Evolutionary conservation across 805 yeast genomes (phyloP), one percentile per base, ranked within the genome.

Genomic region (Sungouiozyma ichnusensis): DNA sequence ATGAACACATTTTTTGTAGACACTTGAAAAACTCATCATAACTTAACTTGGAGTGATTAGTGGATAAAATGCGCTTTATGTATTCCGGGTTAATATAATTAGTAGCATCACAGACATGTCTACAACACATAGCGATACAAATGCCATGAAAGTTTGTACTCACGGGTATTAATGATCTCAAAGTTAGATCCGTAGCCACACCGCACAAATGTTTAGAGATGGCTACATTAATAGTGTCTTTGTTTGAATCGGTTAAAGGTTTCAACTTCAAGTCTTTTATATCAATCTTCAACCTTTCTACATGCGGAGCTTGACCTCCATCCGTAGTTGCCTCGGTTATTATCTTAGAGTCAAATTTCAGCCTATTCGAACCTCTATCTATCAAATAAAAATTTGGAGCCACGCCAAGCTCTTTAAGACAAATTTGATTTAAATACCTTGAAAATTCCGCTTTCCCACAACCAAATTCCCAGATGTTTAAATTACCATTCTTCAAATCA

Each of bases 171-270:
- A 86, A 57, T 62, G 86, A 81, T 49, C 77, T 69, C 19, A 88
- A 60, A 0, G 96, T 82, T 39, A 87, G 65, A 58, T 87, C 97
- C 0, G 96, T 88, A 1, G 97, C 97, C 3, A 83, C 94, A 4
- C 97, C 97, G 63, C 97, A 87, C 31, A 88, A 63, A 63, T 87
- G 97, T 58, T 87, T 87, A 3, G 95, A 86, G 2, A 87, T 75
- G 1, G 79, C 85, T 7, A 81, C 79, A 16, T 40, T 42, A 15
- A 33, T 31, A 16, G 27, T 15, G 15, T 33, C 16, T 6, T 8
- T 9, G 2, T 43, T 39, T 0, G 14, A n/a, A 1, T 41, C 38
- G 14, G 77, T 45, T 15, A 77, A 67, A 17, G 65, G 55, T 39
- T 70, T 76, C 5, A 85, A 59, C 35, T 68, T 55, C 32, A 87